Conservation (phyloP, 228 moss, liverwort and hornwort species). For the Sphagnum fallax region DNA sequence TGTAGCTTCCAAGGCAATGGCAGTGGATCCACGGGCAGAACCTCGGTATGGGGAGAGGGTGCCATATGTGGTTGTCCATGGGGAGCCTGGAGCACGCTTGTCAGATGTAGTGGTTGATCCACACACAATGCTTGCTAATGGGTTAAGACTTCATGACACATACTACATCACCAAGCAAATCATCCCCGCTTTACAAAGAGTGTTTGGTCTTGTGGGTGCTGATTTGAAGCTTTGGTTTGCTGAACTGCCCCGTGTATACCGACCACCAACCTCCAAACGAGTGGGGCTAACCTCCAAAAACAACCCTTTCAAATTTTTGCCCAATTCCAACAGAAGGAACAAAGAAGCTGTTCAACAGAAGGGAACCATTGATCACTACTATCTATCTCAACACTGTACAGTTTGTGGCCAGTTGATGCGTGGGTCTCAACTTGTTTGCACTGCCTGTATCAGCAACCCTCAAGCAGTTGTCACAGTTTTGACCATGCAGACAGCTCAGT, state of each 20-base stretch:
- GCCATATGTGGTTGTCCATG: constrained; percentile 92
- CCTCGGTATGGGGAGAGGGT: constrained; percentile 92
- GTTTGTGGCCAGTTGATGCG: constrained; percentile 83
- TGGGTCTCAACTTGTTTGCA: constrained; percentile 77
- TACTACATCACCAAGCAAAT: constrained; percentile 99
- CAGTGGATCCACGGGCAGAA: constrained; percentile 87
- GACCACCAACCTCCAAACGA: constrained; percentile 76
- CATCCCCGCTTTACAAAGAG: constrained; percentile 86
- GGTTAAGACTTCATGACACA: constrained; percentile 84
- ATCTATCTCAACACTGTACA: constrained; percentile 84
- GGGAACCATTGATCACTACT: constrained; percentile 92
- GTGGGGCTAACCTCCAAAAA: not conserved
- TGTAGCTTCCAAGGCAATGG: constrained; percentile 98
- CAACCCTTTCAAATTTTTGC: not conserved
- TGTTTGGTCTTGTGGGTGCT: constrained; percentile 89
- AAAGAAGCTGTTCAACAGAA: constrained; percentile 33
- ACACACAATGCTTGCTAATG: constrained; percentile 56
- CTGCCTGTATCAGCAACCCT: constrained; percentile 47
- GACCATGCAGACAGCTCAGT: constrained; percentile 67
- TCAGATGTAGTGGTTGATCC: constrained; percentile 97
- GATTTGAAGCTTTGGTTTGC: constrained; percentile 83
- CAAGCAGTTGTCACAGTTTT: constrained; percentile 65
- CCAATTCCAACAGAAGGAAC: constrained; percentile 13
- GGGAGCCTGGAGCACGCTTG: constrained; percentile 91
- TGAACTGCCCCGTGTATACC: constrained; percentile 84